Evolutionary conservation across 208 protist species (phyloP), one percentile per base, ranked within the genome.

Genomic region (Strigomonas oncopelti): DNA sequence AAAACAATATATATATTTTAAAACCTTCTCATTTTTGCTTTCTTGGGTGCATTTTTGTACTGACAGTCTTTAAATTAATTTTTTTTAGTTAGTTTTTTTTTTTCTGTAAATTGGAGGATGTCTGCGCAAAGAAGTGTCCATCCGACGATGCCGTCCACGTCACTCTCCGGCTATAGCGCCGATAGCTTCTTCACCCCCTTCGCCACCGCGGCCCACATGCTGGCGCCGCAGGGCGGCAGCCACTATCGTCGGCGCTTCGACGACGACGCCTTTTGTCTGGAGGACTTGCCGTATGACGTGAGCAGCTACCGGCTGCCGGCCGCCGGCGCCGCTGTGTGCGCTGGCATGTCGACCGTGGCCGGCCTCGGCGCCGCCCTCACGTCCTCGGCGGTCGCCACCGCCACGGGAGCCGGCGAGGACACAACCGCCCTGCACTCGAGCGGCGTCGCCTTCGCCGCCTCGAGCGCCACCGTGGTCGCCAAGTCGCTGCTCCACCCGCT

Each of bases 401-500:
- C 32, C 38, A 53, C 59, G 38, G 3, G 55, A 3, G 59, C 38
- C 18, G 16, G n/a, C 32, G 28, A 25, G 1, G 5, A 4, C 32
- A 52, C 25, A 18, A 27, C 13, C 16, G 5, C 46, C 52, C 38
- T 57, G 66, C 52, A 48, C 55, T 5, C 36, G 74, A 22, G 56
- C 76, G 2, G 65, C 58, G 55, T 73, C 3, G 79, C 83, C 7
- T 46, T 86, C 24, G 84, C 89, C 5, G 77, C 84, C 0, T 76
- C 83, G 2, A 27, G 60, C 0, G 82, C 89, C 0, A 80, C 84
- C 5, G 28, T 89, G 20, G 0, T 86, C 18, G 83, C 89, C 29
- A 95, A 95, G 69, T 82, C 83, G 0, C 4, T 91, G 16, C 73
- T 92, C 22, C 87, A 95, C 71, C 89, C 89, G 5, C 69, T 95